Evolutionary conservation across 164 flowering plant genomes (phyloP), one percentile per base, ranked within the genome.

Genomic region (Cinnamomum chago): DNA sequence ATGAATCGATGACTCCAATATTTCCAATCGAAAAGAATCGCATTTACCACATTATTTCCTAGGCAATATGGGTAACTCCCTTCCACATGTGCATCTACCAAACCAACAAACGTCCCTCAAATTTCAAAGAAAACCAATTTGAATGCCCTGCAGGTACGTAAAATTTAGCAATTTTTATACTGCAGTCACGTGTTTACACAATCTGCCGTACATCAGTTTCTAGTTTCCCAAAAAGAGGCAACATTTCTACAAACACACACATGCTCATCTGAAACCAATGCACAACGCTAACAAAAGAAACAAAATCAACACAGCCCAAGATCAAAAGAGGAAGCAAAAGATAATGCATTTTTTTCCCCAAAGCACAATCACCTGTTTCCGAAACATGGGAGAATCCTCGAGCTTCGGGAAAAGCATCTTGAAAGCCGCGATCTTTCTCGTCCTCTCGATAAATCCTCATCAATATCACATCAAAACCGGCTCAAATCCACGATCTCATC

Each of bases 321-420:
- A 7, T 9, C 47, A 40, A 40, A 40, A 40, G 47, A 40, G 25
- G 33, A n/a, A n/a, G n/a, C 20, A 35, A 12, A 68, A 9, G 27
- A n/a, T 33, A 0, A 27, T 30, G 11, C 24, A 51, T 1, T 67
- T 14, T 9, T 35, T 40, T 7, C 0, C 11, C 9, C 47, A 40
- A 40, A 40, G 10, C 47, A 40, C 47, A 40, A 1, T 40, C 55
- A 93, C 99, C 95, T 93, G 98, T 80, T 95, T 94, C 79, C 99
- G 91, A 72, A 95, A 95, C 99, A 95, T 95, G 52, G 99, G 99
- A 84, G 99, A 95, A 85, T 95, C 99, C 80, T 95, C 99, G 73
- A 95, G 97, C 84, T 93, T 92, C 10, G 90, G 74, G 83, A 93
- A 95, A 83, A 87, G 96, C 99, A 93, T 95, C 77, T 77, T 86